Percentiles rank a stretch among this genome's conserved stretches.
phyloP scores from a whole-genome alignment of 2,329 filamentous ascomycete genomes.

The Penicillium sp. region DNA sequence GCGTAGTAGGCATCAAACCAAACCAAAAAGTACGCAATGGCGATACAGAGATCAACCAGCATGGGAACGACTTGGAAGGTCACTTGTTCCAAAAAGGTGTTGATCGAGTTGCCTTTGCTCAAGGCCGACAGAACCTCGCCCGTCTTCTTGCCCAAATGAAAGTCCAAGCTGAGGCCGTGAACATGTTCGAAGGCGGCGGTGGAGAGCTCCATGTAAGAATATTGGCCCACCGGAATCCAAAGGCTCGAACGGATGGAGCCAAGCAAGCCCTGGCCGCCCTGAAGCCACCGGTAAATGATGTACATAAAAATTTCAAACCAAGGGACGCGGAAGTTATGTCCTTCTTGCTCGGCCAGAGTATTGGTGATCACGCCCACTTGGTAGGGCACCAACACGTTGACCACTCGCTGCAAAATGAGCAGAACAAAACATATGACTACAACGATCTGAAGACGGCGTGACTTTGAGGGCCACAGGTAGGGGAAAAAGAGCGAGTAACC shows the following conservation, averaged over 20 bases:
- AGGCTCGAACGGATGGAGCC: slow-evolving; percentile 75
- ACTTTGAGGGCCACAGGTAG: slow-evolving; percentile 90
- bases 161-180: slow-evolving; percentile 88
- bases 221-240: slow-evolving; percentile 96
- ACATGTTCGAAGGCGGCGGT: slow-evolving; percentile 97
- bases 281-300: slow-evolving; percentile 71
- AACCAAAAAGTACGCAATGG: slow-evolving; percentile 73
- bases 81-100: slow-evolving; percentile 90
- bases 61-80: slow-evolving; percentile 95
- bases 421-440: slow-evolving; percentile 78
- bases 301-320: slow-evolving; percentile 71
- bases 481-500: slow-evolving; percentile 93
- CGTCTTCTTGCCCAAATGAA: slow-evolving; percentile 92
- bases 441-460: slow-evolving; percentile 65
- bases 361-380: slow-evolving; percentile 78
- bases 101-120: slow-evolving; percentile 94
- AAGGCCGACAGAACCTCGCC: slow-evolving; percentile 92
- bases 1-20: slow-evolving; percentile 84
- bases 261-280: slow-evolving; percentile 81
- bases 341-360: slow-evolving; percentile 57
- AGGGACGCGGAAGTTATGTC: slow-evolving; percentile 53
- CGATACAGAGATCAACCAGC: slow-evolving; percentile 81
- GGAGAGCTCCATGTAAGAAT: slow-evolving; percentile 89
- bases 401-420: slow-evolving; percentile 69
- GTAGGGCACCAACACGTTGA: slow-evolving; percentile 80